Conservation (phyloP, 2,329 filamentous ascomycete species). For the Microcera coccophila region DNA sequence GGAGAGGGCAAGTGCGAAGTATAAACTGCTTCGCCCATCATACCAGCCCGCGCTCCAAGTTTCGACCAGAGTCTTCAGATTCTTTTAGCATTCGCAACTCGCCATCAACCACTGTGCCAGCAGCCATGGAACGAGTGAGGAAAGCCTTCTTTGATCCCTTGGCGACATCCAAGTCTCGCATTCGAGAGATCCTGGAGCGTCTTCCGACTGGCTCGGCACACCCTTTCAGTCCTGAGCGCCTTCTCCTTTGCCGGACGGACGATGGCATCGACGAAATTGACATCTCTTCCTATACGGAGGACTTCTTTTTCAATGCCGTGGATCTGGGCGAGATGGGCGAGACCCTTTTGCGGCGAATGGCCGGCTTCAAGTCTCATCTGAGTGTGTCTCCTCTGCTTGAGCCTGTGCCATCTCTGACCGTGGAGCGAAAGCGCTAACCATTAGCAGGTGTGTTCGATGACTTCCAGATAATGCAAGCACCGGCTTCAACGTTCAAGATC, state of each 20-base stretch:
- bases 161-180: conserved; percentile 11
- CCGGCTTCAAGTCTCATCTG: conserved; percentile 4
- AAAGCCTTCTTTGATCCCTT: conserved; percentile 17
- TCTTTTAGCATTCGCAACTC: no score
- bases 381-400: no score
- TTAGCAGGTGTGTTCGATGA: no score
- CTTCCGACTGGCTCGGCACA: conserved; percentile 16
- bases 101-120: no score
- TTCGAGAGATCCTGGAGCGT: conserved; percentile 10
- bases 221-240: conserved; percentile 14
- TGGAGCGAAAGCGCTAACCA: no score
- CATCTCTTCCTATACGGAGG: conserved; percentile 11
- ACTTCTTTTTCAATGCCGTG: conserved; percentile 18
- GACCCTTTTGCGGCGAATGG: conserved; percentile 14
- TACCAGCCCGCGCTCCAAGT: no score
- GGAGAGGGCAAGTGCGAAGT: no score
- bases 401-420: no score
- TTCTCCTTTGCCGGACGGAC: conserved; percentile 10
- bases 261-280: conserved; percentile 15
- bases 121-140: conserved; percentile 14
- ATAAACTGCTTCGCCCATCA: no score
- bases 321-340: conserved; percentile 19
- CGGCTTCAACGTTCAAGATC: no score
- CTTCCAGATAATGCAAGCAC: no score
- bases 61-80: no score